Conservation (phyloP, 163 green algal genomes). For the Scenedesmus sp. region DNA sequence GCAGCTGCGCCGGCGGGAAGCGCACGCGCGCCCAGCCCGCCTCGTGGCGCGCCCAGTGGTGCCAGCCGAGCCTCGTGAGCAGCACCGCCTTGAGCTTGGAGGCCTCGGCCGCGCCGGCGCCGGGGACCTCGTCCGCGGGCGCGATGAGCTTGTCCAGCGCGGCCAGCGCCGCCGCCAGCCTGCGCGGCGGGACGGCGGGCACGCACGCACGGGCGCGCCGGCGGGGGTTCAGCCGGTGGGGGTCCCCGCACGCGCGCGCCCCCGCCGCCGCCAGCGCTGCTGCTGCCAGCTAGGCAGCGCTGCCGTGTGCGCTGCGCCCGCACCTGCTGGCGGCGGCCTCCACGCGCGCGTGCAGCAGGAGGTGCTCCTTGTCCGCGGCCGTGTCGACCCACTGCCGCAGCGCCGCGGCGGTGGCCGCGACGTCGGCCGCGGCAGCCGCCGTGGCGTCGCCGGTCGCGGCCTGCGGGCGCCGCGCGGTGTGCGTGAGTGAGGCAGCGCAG, state of each 20-base stretch:
- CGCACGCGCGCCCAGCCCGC: slow-evolving; percentile 2
- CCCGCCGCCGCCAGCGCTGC: too few species aligned
- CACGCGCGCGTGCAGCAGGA: slow-evolving; percentile 68
- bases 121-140: slow-evolving; percentile 11
- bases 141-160: slow-evolving; percentile 28
- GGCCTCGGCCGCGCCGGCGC: not conserved
- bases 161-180: slow-evolving; percentile 6
- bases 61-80: slow-evolving; percentile 37
- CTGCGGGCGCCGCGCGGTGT: too few species aligned
- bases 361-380: slow-evolving; percentile 53
- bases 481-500: too few species aligned
- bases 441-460: not conserved
- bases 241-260: too few species aligned
- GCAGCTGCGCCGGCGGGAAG: slow-evolving; percentile 21
- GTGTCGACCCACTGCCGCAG: slow-evolving; percentile 79
- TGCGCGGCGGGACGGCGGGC: too few species aligned
- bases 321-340: slow-evolving; percentile 61
- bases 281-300: not conserved
- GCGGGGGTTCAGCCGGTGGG: too few species aligned
- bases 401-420: slow-evolving; percentile 40
- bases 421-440: slow-evolving; percentile 2
- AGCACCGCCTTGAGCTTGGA: slow-evolving; percentile 29
- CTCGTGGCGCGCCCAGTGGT: slow-evolving; percentile 40
- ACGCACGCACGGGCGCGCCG: too few species aligned
- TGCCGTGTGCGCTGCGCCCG: not conserved